Evolutionary conservation across 148 eudicot species (phyloP), one percentile per base, ranked within the genome.

Genomic region (Vaccinium corymbosum): DNA sequence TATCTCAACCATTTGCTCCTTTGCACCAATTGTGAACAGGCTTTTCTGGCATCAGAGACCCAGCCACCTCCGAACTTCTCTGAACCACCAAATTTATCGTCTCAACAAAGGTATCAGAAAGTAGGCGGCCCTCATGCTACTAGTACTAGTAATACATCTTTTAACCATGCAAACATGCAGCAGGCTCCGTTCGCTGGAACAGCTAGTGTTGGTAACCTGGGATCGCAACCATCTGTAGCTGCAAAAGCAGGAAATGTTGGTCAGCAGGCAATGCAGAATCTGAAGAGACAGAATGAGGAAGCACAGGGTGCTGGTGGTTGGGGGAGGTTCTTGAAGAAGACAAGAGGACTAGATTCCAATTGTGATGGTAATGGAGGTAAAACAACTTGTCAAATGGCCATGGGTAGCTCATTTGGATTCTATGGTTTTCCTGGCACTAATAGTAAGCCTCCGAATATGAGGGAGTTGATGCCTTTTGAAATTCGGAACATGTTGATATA

Each of bases 11-110:
- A 89, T 82, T 73, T 88, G 81, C 98, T 96, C 46, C 88, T 81
- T 55, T 96, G 99, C 83, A 97, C 95, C 50, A 87, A 88, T 79
- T 96, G 99, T 88, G 71, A 80, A 4, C 25, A 81, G 66, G 90
- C 90, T 25, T 97, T 94, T 88, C 0, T 62, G 80, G 99, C 98
- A 80, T 51, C 70, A 5, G 94, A 93, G 89, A 87, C 89, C 27
- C 79, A 89, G 50, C 90, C 92, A 46, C 99, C 99, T 75, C 83
- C 81, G 22, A 89, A 86, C 87, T 72, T 87, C 19, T 46, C 92
- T 0, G 87, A 87, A 49, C 19, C 88, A n/a, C 53, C 89, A 46
- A 50, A 48, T 76, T 81, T 83, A 20, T 50, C 81, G 22, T 52
- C 90, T 78, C 83, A 50, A 51, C 89, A 88, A 79, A 87, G 59